These are phyloP conservation scores for Albugo candida DNA, from an alignment of 352 stramenopile species.

Conservation along the genomic window DNA sequence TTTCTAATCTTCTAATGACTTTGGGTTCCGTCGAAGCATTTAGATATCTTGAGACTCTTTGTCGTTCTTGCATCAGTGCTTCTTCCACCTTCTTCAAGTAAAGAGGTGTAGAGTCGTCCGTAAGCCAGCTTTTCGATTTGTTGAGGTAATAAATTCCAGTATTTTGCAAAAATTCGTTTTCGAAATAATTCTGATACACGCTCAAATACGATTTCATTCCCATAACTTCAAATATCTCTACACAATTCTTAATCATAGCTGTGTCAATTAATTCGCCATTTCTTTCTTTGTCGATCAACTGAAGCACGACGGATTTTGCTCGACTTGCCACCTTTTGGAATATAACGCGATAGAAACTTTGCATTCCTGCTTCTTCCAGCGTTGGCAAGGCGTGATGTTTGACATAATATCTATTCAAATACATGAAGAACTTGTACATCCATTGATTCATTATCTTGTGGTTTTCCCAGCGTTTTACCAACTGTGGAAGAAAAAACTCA, in stretches of 20 bases:
- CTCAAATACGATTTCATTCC: conserved; percentile 86
- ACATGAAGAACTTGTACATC: conserved; percentile 99
- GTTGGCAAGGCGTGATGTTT: conserved; percentile 95
- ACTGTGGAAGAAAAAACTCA: conserved; percentile 92
- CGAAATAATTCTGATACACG: conserved; percentile 92
- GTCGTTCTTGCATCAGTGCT: conserved; percentile 53
- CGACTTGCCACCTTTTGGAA: conserved; percentile 72
- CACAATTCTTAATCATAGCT: conserved; percentile 89
- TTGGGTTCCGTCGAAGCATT: conserved; percentile 92
- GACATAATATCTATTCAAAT: conserved; percentile 96
- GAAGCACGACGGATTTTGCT: conserved; percentile 82
- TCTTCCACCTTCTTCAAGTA: conserved; percentile 94
- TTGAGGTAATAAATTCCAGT: conserved; percentile 91
- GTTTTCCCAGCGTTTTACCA: conserved; percentile 94
- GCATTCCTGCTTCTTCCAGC: conserved; percentile 80
- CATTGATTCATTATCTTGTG: conserved; percentile 99
- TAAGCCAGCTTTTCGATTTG: conserved; percentile 96
- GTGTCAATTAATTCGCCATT: conserved; percentile 96
- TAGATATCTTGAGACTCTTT: conserved; percentile 90
- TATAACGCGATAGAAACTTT: conserved; percentile 67
- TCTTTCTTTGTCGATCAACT: conserved; percentile 94
- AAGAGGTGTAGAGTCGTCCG: conserved; percentile 91
- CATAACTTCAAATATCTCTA: conserved; percentile 98
- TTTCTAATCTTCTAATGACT: conserved; percentile 84
- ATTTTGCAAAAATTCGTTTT: conserved; percentile 82